phyloP scores from a whole-genome alignment of 1,284 basidiomycete species.

The Apiotrichum gamsii region DNA sequence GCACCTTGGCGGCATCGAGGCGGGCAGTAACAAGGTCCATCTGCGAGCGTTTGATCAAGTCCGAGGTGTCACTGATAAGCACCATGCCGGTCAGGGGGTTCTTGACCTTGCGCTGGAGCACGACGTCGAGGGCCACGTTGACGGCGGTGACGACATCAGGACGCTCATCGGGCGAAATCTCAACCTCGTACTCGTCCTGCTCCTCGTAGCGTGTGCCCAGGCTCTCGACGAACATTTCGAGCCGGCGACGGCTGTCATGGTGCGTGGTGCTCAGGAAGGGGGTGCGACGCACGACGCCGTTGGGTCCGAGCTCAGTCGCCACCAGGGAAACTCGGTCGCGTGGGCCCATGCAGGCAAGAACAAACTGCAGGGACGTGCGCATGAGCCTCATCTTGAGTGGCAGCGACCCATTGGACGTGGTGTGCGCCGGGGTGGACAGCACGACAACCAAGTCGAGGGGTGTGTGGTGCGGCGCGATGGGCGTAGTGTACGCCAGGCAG shows the following conservation, averaged over 20 bases:
- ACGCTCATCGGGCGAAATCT: conserved; percentile 74
- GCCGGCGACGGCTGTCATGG: conserved; percentile 59
- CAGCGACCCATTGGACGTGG: conserved; percentile 60
- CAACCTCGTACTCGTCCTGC: conserved; percentile 58
- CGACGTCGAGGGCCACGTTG: conserved; percentile 85
- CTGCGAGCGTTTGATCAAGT: conserved; percentile 87
- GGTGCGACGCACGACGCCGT: conserved; percentile 74
- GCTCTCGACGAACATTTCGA: conserved; percentile 71
- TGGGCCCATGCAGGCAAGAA: conserved; percentile 64
- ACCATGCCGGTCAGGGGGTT: conserved; percentile 87
- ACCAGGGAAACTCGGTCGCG: conserved; percentile 78
- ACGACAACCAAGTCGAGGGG: conserved; percentile 88
- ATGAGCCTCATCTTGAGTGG: conserved; percentile 75
- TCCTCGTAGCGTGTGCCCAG: conserved; percentile 45
- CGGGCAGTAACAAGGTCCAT: conserved; percentile 96
- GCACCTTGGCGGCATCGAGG: conserved; percentile 89
- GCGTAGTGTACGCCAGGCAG: conserved; percentile 29
- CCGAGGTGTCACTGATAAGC: conserved; percentile 82
- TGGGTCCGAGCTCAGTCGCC: conserved; percentile 71
- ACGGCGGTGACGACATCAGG: conserved; percentile 94
- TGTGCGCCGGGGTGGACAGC: conserved; percentile 73
- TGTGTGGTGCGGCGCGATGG: conserved; percentile 67
- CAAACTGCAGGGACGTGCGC: conserved; percentile 73
- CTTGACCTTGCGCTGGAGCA: conserved; percentile 83
- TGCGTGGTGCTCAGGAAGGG: conserved; percentile 74